phyloP scores from a whole-genome alignment of 768 basidiomycete genomes.

The Leccinellum albellum region DNA sequence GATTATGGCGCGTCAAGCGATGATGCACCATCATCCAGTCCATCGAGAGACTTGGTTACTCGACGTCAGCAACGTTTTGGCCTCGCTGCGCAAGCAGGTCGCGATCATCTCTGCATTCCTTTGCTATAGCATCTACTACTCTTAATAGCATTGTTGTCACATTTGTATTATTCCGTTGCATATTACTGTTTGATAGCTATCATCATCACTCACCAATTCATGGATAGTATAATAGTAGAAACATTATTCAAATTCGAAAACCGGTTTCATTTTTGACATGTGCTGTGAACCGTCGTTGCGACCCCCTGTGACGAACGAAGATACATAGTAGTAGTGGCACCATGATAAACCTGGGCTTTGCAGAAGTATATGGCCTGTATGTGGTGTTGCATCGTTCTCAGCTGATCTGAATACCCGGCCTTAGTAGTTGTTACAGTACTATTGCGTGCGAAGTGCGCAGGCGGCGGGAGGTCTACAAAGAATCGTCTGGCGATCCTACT shows the following conservation, averaged over 20 bases:
- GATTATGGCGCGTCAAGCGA: slow-evolving; percentile 45
- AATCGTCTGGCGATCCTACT: not conserved
- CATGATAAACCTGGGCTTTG: no score
- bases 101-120: slow-evolving; percentile 11
- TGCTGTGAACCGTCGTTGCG: no score
- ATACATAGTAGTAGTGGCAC: no score
- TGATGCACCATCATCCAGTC: slow-evolving; percentile 46
- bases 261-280: no score
- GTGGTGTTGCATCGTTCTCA: no score
- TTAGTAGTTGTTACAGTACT: no score
- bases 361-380: no score
- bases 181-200: slow-evolving; percentile 17
- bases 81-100: not conserved
- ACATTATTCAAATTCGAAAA: not conserved
- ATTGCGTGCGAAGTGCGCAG: not conserved
- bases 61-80: slow-evolving; percentile 38
- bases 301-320: no score
- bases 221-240: not conserved
- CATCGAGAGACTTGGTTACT: slow-evolving; percentile 42
- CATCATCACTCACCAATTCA: not conserved
- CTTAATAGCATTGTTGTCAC: slow-evolving; percentile 10
- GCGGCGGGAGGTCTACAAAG: not conserved
- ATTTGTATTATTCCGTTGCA: slow-evolving; percentile 25
- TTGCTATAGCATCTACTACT: slow-evolving; percentile 15
- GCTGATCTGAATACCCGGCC: no score